A percentile compares a stretch with the other conserved stretches of the same genome.
Evolutionary conservation across 495 filamentous ascomycete species (phyloP).

Genomic region (Chaetomium cochliodes): DNA sequence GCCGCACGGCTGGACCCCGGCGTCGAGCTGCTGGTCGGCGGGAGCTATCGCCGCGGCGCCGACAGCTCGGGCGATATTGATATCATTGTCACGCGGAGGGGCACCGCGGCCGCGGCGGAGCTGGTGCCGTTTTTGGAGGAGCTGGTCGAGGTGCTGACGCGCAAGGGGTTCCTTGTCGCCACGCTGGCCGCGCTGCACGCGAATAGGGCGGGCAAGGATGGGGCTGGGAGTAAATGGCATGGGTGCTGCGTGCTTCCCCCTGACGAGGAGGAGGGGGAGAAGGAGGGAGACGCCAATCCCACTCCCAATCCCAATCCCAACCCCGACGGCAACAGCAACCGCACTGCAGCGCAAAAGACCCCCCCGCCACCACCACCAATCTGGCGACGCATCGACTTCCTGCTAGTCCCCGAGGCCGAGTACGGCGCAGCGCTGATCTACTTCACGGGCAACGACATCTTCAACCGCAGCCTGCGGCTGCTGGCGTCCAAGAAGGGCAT

Average conservation of each 20-base stretch:
- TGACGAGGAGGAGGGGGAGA: background rate
- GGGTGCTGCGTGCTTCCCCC: conserved; percentile 71
- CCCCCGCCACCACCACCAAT: too few relatives aligned
- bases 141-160: conserved; percentile 62
- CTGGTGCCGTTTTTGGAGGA: conserved; percentile 63
- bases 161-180: conserved; percentile 57
- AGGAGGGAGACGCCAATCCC: too few relatives aligned
- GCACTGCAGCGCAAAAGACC: too few relatives aligned
- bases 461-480: conserved; percentile 85
- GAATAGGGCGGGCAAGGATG: conserved; percentile 29
- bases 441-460: conserved; percentile 95
- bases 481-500: conserved; percentile 82
- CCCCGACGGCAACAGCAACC: too few relatives aligned
- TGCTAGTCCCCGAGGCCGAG: conserved; percentile 78
- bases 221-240: conserved; percentile 74
- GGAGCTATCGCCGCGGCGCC: conserved; percentile 83
- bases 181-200: conserved; percentile 44
- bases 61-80: conserved; percentile 78
- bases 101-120: conserved; percentile 56
- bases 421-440: conserved; percentile 89
- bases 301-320: too few relatives aligned
- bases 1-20: conserved; percentile 59
- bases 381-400: conserved; percentile 84
- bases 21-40: conserved; percentile 68
- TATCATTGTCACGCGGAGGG: conserved; percentile 74